Base-by-base conservation (phyloP, 164 flowering plant species). In the Liriodendron chinense region DNA sequence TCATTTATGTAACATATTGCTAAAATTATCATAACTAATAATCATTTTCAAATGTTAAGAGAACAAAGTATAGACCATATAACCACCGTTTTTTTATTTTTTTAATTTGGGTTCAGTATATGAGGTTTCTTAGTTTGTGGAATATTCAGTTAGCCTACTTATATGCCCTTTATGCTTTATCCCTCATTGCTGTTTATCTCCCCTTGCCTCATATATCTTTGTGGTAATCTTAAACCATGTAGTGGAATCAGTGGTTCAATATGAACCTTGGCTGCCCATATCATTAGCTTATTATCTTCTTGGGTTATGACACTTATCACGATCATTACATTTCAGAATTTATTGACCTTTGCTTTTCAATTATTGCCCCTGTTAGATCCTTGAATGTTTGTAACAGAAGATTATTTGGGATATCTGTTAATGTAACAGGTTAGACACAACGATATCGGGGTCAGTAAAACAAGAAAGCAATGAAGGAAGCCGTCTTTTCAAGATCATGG, bases 391-490 rank as follows among this genome's bases (percentile, higher is more conserved):
- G 18, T 12, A 53, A 53, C 18, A 53, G 43, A 34, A 26, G 20
- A 43, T 21, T 47, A 12, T 8, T 14, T 20, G 56, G 43, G 21
- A 21, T 48, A 21, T 70, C 4, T 14, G n/a, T 64, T 20, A 16
- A 43, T 78, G 75, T 72, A 43, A 85, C 92, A 96, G 99, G 94
- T 81, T 96, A 86, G 98, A 96, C 80, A 85, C 95, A 57, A 96
- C 99, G 47, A 94, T 96, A 79, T 93, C 98, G 21, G 99, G 99
- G 63, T 87, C 97, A 77, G 78, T 89, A 49, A 96, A 96, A 79
- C 99, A 90, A 79, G 99, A 96, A 72, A 86, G 89, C 82, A 92
- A 78, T 75, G 99, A 96, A 80, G 98, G 99, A 18, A 85, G 97
- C 76, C 97, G 98, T 68, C 91, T 94, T 69, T 96, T 96, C 78